These are phyloP conservation scores for Lizonia empirigonia DNA, from an alignment of 2,329 filamentous ascomycete genomes.

Conservation along the genomic window DNA sequence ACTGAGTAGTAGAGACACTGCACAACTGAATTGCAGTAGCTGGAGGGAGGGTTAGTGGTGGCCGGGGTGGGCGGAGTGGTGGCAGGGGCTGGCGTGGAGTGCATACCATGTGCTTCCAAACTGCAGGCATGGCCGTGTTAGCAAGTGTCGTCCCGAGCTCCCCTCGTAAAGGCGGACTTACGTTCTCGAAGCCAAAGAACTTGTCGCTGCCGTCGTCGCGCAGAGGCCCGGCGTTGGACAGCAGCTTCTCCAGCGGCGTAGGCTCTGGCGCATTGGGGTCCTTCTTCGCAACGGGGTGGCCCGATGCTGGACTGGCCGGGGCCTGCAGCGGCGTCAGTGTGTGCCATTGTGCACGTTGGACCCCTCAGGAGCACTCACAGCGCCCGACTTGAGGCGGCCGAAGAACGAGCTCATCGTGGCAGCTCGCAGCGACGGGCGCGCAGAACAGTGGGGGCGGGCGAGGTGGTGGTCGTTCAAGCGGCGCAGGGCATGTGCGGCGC, in stretches of 20 bases:
- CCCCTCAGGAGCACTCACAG: constrained; percentile 45
- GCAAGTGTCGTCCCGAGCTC: constrained; percentile 1
- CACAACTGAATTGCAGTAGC: constrained; percentile 98
- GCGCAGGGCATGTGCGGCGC: constrained; percentile 15
- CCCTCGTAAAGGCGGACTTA: constrained; percentile 59
- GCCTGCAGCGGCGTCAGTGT: constrained; percentile 46
- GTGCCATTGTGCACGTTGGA: constrained; percentile 26
- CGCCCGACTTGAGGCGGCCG: constrained; percentile 58
- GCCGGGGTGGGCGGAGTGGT: background rate
- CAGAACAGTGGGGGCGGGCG: constrained; percentile 19
- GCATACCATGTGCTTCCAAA: constrained; percentile 96
- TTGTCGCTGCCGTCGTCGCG: constrained; percentile 92
- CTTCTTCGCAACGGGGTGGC: constrained; percentile 61
- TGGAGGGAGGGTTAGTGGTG: constrained; percentile 47
- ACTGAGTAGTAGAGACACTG: constrained; percentile 97
- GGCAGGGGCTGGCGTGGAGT: constrained; percentile 8
- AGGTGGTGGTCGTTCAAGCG: constrained; percentile 21
- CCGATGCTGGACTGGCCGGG: constrained; percentile 54
- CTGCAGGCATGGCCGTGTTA: constrained; percentile 54
- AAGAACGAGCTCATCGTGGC: constrained; percentile 59
- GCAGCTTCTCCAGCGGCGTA: constrained; percentile 72
- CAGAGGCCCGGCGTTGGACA: constrained; percentile 82
- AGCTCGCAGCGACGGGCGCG: constrained; percentile 20
- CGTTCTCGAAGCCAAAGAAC: constrained; percentile 98
- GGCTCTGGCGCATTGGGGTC: constrained; percentile 62